Base-by-base conservation (phyloP, 1,284 basidiomycete genomes). In the Singerocomus inundabilis region DNA sequence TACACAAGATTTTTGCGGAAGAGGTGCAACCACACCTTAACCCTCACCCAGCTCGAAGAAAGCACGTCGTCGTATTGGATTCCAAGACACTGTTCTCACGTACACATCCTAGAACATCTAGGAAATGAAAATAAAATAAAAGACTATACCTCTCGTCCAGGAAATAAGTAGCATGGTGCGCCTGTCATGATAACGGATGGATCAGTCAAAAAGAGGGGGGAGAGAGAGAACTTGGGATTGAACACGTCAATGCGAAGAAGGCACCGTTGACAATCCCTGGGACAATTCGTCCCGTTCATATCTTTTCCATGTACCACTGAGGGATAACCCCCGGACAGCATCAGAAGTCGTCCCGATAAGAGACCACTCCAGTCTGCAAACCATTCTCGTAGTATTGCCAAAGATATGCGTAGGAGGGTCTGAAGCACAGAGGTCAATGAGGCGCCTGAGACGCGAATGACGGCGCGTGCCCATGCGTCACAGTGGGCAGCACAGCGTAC, bases 251-350 rank as follows among this genome's bases (percentile, higher is more conserved):
- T 9, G 24, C 16, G n/a, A 25, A 40, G 1, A 26, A 43, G 18
- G 18, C 4, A 21, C 10, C 6, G 18, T 28, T 12, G 41, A 44
- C 24, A 54, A 59, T 11, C 59, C 61, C 6, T 49, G 21, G 30
- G 2, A 53, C 36, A 4, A 54, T 53, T 6, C 46, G 47, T 21
- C 32, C 58, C 5, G 37, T 44, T 29, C 57, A 18, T 21, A 24
- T 35, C 48, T 13, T 54, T 56, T 25, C 55, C 50, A 49, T 41
- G 57, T 5, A 52, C 37, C 24, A 63, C 53, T 21, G 36, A n/a
- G 0, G 58, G 60, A n/a, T 21, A 21, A 21, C 21, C 59, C 54
- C 43, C 64, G 67, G 28, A 55, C 49, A 28, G 56, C 52, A 2
- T 53, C 55, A 10, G 52, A 45, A 32, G 44, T 52, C 39, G 48